Evolutionary conservation across 2,329 filamentous ascomycete genomes (phyloP).

Genomic region (Blumeriella jaapii): DNA sequence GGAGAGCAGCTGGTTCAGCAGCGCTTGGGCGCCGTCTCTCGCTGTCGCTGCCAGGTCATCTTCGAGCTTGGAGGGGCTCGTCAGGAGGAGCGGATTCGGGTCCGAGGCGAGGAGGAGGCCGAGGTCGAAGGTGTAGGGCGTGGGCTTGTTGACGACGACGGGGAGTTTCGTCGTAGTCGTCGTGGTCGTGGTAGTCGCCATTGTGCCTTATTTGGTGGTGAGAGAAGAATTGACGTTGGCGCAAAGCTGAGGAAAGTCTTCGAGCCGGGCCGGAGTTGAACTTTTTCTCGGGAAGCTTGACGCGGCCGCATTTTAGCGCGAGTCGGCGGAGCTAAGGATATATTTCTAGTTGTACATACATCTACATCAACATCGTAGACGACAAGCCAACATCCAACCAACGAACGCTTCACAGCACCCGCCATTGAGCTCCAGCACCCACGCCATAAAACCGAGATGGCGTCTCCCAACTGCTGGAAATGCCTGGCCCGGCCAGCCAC

Average conservation of each 20-base stretch:
- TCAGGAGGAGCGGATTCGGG: slow-evolving; percentile 64
- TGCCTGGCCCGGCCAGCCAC: slow-evolving; percentile 39
- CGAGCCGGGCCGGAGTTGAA: too few species aligned
- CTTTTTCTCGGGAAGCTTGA: slow-evolving; percentile 1
- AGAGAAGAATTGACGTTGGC: neutral
- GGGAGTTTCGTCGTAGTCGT: slow-evolving; percentile 33
- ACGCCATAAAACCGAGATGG: slow-evolving; percentile 32
- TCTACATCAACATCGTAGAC: slow-evolving; percentile 2
- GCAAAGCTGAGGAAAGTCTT: too few species aligned
- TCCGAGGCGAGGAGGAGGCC: slow-evolving; percentile 78
- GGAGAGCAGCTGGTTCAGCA: slow-evolving; percentile 89
- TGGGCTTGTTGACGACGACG: slow-evolving; percentile 66
- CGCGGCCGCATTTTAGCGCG: slow-evolving; percentile 7
- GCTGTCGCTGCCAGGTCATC: slow-evolving; percentile 59
- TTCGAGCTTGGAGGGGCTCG: slow-evolving; percentile 43
- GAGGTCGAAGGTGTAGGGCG: slow-evolving; percentile 86
- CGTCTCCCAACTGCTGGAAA: slow-evolving; percentile 46
- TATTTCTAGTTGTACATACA: slow-evolving; percentile 3
- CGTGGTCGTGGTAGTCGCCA: slow-evolving; percentile 10
- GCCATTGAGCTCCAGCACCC: slow-evolving; percentile 4
- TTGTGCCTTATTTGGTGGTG: slow-evolving; percentile 4
- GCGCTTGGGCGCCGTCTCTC: slow-evolving; percentile 79
- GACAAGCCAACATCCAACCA: too few species aligned
- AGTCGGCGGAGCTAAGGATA: slow-evolving; percentile 1
- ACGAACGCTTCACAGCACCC: too few species aligned